Evolutionary conservation across 768 basidiomycete species (phyloP).

Genomic region (Leucosporidium yakuticum): DNA sequence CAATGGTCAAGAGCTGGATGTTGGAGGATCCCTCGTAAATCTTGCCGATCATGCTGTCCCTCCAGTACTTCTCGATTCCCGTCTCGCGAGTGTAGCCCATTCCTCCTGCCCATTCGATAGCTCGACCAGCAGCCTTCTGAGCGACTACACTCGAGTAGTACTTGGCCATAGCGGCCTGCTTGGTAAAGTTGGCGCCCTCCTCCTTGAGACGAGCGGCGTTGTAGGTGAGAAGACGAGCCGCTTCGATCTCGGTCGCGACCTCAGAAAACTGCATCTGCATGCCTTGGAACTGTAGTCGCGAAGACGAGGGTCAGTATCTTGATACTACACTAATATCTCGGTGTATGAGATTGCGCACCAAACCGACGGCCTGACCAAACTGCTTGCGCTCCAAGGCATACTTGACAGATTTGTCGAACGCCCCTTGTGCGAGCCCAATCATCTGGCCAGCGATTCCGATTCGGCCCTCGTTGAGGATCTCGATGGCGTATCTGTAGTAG

Average conservation of each 20-base stretch:
- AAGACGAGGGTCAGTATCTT: not conserved
- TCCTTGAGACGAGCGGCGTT: slow-evolving; percentile 94
- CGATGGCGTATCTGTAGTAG: slow-evolving; percentile 69
- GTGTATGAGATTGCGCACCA: slow-evolving; percentile 40
- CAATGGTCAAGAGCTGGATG: slow-evolving; percentile 91
- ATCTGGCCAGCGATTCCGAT: slow-evolving; percentile 98
- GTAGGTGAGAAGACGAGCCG: slow-evolving; percentile 84
- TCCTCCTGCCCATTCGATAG: slow-evolving; percentile 95
- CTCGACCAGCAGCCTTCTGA: slow-evolving; percentile 74
- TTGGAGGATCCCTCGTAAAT: slow-evolving; percentile 72
- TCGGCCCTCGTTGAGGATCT: slow-evolving; percentile 92
- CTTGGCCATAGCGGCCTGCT: slow-evolving; percentile 98
- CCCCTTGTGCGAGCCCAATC: slow-evolving; percentile 95
- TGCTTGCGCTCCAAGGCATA: slow-evolving; percentile 91
- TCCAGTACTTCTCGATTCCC: slow-evolving; percentile 80
- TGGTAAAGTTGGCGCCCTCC: slow-evolving; percentile 74
- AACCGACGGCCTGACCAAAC: slow-evolving; percentile 88
- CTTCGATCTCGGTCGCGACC: slow-evolving; percentile 69
- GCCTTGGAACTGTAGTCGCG: slow-evolving; percentile 64
- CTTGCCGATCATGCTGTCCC: slow-evolving; percentile 69
- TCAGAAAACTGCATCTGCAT: slow-evolving; percentile 93
- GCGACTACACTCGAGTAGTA: slow-evolving; percentile 85
- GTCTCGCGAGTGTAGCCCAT: slow-evolving; percentile 65
- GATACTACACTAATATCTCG: too few relatives aligned
- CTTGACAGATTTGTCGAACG: slow-evolving; percentile 89